Evolutionary conservation across 352 stramenopile genomes (phyloP), one percentile per base, ranked within the genome.

Genomic region (Phytophthora syringae): DNA sequence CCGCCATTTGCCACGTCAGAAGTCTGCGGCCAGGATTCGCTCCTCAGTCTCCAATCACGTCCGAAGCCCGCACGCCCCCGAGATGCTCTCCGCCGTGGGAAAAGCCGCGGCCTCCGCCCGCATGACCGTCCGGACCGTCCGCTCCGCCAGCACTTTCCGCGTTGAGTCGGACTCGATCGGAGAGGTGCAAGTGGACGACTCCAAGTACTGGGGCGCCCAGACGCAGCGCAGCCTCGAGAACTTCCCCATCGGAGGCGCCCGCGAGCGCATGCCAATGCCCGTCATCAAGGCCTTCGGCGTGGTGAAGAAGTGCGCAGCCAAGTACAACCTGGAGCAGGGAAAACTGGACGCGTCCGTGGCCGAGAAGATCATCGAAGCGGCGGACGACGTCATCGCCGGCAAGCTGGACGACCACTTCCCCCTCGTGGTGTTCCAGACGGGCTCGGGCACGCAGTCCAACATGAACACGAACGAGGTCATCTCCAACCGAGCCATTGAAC

Each of bases 191-290:
- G 90, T 97, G 25, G 87, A 93, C 40, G 61, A 77, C 44, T 77
- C 89, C 58, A 93, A 85, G 66, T 97, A 97, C 62, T 98, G 90
- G 89, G 93, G 93, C n/a, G 93, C 86, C 25, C 93, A 98, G 76
- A 99, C 97, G 13, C 94, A 99, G 84, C 89, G 97, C 64, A 98
- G 92, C 28, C 81, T 98, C 34, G 62, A 93, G 66, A 99, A 99
- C 81, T 99, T 99, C 76, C 91, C 92, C 28, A 99, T 99, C 67
- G 96, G 96, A 28, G 89, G 90, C 21, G 65, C 60, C 4, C 77
- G 80, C 39, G 92, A 94, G 49, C 88, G 86, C 44, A 99, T 99
- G 97, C 96, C 96, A 18, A 67, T 98, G 48, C 83, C 96, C 18
- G 83, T 99, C 21, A 96, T 99, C 32, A 93, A 98, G 62, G 81